Conservation (phyloP, 495 filamentous ascomycete genomes). For the Usnea hakonensis region DNA sequence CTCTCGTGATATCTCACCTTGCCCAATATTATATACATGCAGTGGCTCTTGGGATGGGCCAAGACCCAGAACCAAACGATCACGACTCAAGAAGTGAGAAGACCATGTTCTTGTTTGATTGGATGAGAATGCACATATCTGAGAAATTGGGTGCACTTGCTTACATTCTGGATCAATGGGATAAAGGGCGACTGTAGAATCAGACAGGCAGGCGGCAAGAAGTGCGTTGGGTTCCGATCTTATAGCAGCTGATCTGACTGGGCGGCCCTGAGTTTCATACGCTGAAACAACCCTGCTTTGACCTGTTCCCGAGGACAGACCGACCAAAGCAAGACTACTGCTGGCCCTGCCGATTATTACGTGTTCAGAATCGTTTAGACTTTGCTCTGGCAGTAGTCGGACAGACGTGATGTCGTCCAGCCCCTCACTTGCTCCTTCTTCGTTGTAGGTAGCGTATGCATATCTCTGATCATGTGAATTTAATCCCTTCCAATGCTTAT, state of each 20-base stretch:
- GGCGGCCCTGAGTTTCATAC: constrained; percentile 21
- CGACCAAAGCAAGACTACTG: constrained; percentile 33
- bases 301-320: constrained; percentile 17
- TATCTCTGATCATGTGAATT: constrained; percentile 24
- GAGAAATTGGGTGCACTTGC: constrained; percentile 35
- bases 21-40: constrained; percentile 41
- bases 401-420: constrained; percentile 56
- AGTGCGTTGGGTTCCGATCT: constrained; percentile 20
- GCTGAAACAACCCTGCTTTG: constrained; percentile 15
- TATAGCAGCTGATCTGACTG: constrained; percentile 20
- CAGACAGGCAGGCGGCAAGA: constrained; percentile 41
- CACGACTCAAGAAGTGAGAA: constrained; percentile 41
- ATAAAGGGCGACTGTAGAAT: constrained; percentile 42
- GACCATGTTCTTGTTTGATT: constrained; percentile 38
- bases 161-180: constrained; percentile 28
- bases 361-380: constrained; percentile 29
- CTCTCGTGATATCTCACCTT: constrained; percentile 30
- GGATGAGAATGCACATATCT: constrained; percentile 27
- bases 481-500: constrained; percentile 13
- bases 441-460: constrained; percentile 47
- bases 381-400: constrained; percentile 41
- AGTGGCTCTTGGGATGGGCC: constrained; percentile 40
- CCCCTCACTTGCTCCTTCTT: constrained; percentile 45
- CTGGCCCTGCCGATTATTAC: constrained; percentile 41
- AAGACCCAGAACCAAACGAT: constrained; percentile 43